Evolutionary conservation across 345 rosid species (phyloP), one percentile per base, ranked within the genome.

Genomic region (Limnanthes douglasii): DNA sequence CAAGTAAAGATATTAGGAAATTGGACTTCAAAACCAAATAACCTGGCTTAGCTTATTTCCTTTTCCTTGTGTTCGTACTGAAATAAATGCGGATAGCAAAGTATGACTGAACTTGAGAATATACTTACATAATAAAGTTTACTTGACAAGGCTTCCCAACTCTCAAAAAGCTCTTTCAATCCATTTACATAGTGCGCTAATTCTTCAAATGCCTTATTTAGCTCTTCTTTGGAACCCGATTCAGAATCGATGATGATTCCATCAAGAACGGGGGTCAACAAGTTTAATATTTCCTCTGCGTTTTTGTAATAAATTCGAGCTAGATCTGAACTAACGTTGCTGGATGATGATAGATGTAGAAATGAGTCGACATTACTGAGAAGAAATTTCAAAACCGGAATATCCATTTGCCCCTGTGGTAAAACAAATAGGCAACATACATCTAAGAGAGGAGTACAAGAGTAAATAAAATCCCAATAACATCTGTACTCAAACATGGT

Each of bases 61-160:
- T n/a, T n/a, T n/a, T n/a, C n/a, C n/a, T n/a, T n/a, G n/a, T n/a
- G n/a, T n/a, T n/a, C n/a, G n/a, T n/a, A n/a, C n/a, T n/a, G n/a
- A n/a, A n/a, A n/a, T n/a, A n/a, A n/a, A n/a, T n/a, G n/a, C n/a
- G n/a, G n/a, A n/a, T n/a, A n/a, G n/a, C n/a, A n/a, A n/a, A n/a
- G n/a, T n/a, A n/a, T n/a, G n/a, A n/a, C n/a, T n/a, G n/a, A n/a
- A n/a, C n/a, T n/a, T n/a, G n/a, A 28, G 40, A 29, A 22, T 3
- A 5, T 8, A 63, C 99, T 75, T 65, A 92, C 99, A 62, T 75
- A 78, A 50, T 73, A 69, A 40, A 75, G 73, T 76, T 78, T 78
- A 52, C 96, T 85, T 19, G 61, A 62, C 55, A 81, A 57, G 4
- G 90, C 69, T 45, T 75, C 83, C 76, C 94, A 75, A 43, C 50